Percentiles rank a stretch among this genome's conserved stretches.
Evolutionary conservation across 108 stramenopile species (phyloP).

Genomic region (Fragilaria crotonensis): DNA sequence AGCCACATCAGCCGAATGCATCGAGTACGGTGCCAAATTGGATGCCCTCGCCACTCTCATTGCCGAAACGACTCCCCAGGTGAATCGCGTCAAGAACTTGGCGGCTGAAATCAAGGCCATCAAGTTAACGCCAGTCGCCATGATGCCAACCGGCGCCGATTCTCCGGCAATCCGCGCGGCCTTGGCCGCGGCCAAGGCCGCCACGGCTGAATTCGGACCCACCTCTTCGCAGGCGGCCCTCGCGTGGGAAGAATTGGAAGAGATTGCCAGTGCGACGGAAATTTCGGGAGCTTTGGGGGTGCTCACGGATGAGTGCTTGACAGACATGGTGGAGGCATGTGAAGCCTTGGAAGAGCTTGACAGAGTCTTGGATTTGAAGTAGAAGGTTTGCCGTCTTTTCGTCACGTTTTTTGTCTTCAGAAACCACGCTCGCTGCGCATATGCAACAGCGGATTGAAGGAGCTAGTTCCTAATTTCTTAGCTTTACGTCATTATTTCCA

Average conservation of each 20-base stretch:
- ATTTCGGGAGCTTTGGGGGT: no score
- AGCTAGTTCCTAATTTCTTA: no score
- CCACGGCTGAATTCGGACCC: conserved; percentile 38
- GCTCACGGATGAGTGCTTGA: conserved; percentile 35
- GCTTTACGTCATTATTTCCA: no score
- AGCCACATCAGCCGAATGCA: background rate
- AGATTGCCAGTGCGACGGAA: no score
- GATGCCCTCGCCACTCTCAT: background rate
- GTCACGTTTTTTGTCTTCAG: no score
- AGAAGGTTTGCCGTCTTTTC: no score
- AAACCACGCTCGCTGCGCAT: no score
- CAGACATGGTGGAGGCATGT: conserved; percentile 37
- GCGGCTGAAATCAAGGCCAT: conserved; percentile 13
- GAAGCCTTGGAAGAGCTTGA: conserved; percentile 35
- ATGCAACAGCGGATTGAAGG: no score
- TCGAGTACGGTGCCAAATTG: background rate
- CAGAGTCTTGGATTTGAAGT: no score
- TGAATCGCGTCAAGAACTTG: background rate
- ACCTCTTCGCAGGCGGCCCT: conserved; percentile 47
- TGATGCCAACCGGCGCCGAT: background rate
- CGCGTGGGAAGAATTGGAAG: conserved; percentile 79
- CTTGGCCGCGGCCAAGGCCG: conserved; percentile 40
- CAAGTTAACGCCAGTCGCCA: conserved; percentile 12
- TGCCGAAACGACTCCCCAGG: background rate
- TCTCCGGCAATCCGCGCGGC: conserved; percentile 29